A percentile compares a stretch with the other conserved stretches of the same genome.
Conservation (phyloP, 306 rosid species). For the Dryas alaskensis region DNA sequence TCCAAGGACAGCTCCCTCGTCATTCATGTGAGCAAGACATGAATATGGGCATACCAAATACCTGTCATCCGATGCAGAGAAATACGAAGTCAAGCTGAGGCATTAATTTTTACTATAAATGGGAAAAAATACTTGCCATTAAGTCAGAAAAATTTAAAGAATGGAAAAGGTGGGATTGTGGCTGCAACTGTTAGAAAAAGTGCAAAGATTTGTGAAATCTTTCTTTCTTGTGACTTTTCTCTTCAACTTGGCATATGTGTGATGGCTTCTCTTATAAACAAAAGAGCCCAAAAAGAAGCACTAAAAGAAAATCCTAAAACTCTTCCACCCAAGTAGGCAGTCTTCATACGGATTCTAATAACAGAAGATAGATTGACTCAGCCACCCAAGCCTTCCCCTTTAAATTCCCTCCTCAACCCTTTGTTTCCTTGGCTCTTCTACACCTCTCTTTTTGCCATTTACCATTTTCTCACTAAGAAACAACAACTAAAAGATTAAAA, state of each 20-base stretch:
- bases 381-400: conserved; percentile 51
- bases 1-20: conserved; percentile 28
- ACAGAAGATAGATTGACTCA: conserved; percentile 59
- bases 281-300: conserved; percentile 45
- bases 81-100: conserved; percentile 31
- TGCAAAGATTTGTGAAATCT: conserved; percentile 76
- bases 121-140: conserved; percentile 49
- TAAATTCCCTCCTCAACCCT: conserved; percentile 59
- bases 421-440: conserved; percentile 35
- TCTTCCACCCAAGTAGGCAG: conserved; percentile 63
- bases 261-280: conserved; percentile 52
- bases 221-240: conserved; percentile 60
- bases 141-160: conserved; percentile 14
- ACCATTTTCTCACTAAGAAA: conserved; percentile 30
- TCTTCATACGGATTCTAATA: conserved; percentile 66
- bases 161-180: conserved; percentile 54
- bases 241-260: conserved; percentile 63
- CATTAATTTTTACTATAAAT: conserved; percentile 38
- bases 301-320: conserved; percentile 54
- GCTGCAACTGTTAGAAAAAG: conserved; percentile 73
- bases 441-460: conserved; percentile 34
- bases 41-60: conserved; percentile 28
- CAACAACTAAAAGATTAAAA: conserved; percentile 25
- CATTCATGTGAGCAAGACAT: conserved; percentile 44
- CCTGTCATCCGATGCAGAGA: conserved; percentile 32